These are phyloP conservation scores for Diaporthe aspalathi DNA, from an alignment of 2,329 filamentous ascomycete species.

Conservation along the genomic window DNA sequence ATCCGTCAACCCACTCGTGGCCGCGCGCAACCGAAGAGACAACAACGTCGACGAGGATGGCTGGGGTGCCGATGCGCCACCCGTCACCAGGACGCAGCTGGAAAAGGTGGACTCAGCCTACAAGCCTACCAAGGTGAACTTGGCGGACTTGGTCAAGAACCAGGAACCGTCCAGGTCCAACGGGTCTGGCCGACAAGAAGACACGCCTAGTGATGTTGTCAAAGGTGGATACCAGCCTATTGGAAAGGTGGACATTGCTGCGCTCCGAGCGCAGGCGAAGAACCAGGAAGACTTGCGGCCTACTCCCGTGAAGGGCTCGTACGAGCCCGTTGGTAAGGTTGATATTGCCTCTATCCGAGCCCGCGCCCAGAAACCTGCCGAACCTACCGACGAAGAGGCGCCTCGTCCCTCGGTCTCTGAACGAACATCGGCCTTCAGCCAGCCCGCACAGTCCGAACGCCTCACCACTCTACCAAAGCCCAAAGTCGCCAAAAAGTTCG, in stretches of 20 bases:
- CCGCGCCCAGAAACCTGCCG: slow-evolving; percentile 74
- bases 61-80: slow-evolving; percentile 96
- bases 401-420: slow-evolving; percentile 76
- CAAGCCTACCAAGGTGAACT: slow-evolving; percentile 94
- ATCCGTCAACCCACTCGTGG: slow-evolving; percentile 75
- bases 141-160: slow-evolving; percentile 82
- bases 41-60: slow-evolving; percentile 82
- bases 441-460: slow-evolving; percentile 74
- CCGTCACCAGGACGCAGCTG: slow-evolving; percentile 83
- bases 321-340: slow-evolving; percentile 95
- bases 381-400: slow-evolving; percentile 55
- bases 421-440: slow-evolving; percentile 77
- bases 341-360: slow-evolving; percentile 95
- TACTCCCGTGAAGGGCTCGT: slow-evolving; percentile 87
- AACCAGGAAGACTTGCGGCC: slow-evolving; percentile 82
- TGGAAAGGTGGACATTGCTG: slow-evolving; percentile 97
- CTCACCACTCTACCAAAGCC: slow-evolving; percentile 92
- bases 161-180: slow-evolving; percentile 73
- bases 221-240: slow-evolving; percentile 91
- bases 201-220: slow-evolving; percentile 72
- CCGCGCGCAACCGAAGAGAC: slow-evolving; percentile 71
- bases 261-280: slow-evolving; percentile 81
- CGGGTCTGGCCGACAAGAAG: slow-evolving; percentile 56
- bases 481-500: slow-evolving; percentile 92
- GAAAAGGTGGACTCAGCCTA: slow-evolving; percentile 95